Base-by-base conservation (phyloP, 164 flowering plant genomes). In the Liriodendron chinense region DNA sequence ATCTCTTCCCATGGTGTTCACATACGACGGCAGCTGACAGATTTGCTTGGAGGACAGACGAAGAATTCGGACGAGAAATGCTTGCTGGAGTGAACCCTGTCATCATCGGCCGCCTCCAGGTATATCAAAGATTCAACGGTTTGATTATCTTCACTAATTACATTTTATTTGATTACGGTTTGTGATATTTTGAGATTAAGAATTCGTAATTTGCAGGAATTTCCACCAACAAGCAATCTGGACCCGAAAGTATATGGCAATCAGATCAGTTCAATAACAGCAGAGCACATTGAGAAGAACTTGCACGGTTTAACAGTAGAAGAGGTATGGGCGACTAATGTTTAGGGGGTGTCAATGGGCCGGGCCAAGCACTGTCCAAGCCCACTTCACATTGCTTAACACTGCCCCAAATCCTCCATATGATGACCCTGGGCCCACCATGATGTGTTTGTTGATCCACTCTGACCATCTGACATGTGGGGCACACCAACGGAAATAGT, bases 71-170 rank as follows among this genome's bases (percentile, higher is more conserved):
- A 7, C 77, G 97, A 57, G 97, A 95, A 84, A 95, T 90, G 98
- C 90, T 95, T 1, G 98, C 99, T 9, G 99, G 99, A 80, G 81
- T 93, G 73, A 93, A 92, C 79, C 99, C 99, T 49, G 90, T 93
- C 34, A 50, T 79, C 71, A 91, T 95, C 76, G 75, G 91, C 3
- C 84, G 87, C 48, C 92, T 95, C 57, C 74, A 83, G 75, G 98
- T 95, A 86, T 83, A 24, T 20, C 49, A 20, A 1, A 20, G 69
- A 48, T 9, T 71, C 62, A 28, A 56, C 20, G 2, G 0, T 34
- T 23, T 3, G 67, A 70, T 49, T 12, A 28, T 21, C 4, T 23
- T 22, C 7, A 47, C 13, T 67, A 67, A 26, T 67, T 67, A 25
- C 28, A 26, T 8, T 20, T 12, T 67, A 25, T 14, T 26, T 9